phyloP scores from a whole-genome alignment of 768 basidiomycete species.

The Lentinula aciculospora region DNA sequence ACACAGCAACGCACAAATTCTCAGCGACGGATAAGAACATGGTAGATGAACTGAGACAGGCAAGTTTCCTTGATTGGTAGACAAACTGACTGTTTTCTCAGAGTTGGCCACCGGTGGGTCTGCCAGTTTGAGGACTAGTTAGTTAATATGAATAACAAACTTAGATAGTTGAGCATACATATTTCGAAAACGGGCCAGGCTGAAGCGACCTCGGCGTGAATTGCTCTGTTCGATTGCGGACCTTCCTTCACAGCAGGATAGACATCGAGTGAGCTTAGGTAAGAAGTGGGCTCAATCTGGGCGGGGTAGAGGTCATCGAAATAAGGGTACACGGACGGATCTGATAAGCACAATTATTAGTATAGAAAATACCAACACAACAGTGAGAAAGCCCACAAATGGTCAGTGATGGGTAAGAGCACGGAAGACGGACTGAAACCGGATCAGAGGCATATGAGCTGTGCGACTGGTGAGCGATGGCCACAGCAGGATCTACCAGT shows the following conservation, averaged over 20 bases:
- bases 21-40: neutral
- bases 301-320: slow-evolving; percentile 27
- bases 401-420: neutral
- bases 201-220: neutral
- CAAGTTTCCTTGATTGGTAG: neutral
- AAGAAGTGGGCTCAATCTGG: neutral
- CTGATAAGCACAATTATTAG: slow-evolving; percentile 6
- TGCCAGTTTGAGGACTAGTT: slow-evolving; percentile 2
- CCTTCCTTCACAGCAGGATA: slow-evolving; percentile 20
- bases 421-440: neutral
- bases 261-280: slow-evolving; percentile 31
- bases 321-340: slow-evolving; percentile 23
- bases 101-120: neutral
- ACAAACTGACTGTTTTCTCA: neutral
- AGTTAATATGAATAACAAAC: neutral
- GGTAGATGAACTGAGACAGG: neutral
- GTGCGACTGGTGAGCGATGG: neutral
- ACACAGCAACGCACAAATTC: neutral
- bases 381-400: neutral
- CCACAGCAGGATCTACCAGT: neutral
- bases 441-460: neutral
- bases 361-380: neutral
- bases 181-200: slow-evolving; percentile 20
- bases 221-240: neutral
- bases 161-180: slow-evolving; percentile 8